A percentile compares a stretch with the other conserved stretches of the same genome.
Conservation (phyloP, 2,329 filamentous ascomycete species). For the Colletotrichum shisoi region DNA sequence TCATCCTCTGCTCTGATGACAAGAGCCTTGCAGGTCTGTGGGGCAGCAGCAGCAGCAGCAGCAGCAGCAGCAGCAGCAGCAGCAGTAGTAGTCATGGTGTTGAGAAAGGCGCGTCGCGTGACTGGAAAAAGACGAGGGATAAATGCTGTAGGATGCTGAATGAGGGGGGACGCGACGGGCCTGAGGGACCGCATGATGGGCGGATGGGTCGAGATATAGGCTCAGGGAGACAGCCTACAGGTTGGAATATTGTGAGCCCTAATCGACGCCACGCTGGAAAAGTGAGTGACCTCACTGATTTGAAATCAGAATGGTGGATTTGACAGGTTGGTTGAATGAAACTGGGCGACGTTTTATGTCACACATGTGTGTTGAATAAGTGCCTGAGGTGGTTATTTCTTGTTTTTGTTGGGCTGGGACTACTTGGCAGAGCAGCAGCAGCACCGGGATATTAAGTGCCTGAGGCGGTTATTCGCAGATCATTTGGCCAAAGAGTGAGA, state of each 20-base stretch:
- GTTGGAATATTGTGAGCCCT: background rate
- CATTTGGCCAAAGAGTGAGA: background rate
- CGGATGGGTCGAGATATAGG: slow-evolving; percentile 1
- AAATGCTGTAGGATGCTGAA: background rate
- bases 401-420: background rate
- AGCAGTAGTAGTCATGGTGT: background rate
- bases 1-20: background rate
- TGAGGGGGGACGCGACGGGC: background rate
- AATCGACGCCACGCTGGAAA: background rate
- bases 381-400: slow-evolving; percentile 1
- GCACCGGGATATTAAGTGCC: background rate
- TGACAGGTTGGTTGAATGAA: background rate
- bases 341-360: background rate
- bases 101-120: background rate
- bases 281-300: slow-evolving; percentile 1
- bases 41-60: background rate
- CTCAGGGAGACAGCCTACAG: background rate
- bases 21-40: slow-evolving; percentile 1
- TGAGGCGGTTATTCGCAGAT: slow-evolving; percentile 1
- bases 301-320: slow-evolving; percentile 1
- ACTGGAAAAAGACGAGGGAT: background rate
- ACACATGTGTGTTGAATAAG: slow-evolving; percentile 3
- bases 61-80: too few species aligned
- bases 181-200: slow-evolving; percentile 2
- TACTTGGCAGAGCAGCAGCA: background rate